These are phyloP conservation scores for Mrakia blollopis DNA, from an alignment of 768 basidiomycete genomes.

Conservation along the genomic window DNA sequence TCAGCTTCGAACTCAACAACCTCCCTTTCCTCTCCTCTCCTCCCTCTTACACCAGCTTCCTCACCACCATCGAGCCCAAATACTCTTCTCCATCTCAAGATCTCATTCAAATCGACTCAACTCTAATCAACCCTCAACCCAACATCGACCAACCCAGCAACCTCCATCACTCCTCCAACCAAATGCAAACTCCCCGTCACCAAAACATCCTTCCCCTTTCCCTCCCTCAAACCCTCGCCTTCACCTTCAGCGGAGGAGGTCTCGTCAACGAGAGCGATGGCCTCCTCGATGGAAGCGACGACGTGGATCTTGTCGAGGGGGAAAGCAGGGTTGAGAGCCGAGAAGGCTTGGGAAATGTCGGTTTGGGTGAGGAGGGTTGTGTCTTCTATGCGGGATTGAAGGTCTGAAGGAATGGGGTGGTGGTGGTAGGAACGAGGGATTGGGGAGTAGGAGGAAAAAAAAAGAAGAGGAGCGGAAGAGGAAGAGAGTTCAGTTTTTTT, in stretches of 20 bases:
- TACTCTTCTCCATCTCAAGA: too few species aligned
- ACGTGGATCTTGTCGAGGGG: conserved; percentile 64
- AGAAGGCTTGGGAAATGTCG: conserved; percentile 71
- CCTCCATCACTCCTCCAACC: conserved; percentile 89
- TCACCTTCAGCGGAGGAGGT: not conserved
- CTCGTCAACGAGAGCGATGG: conserved; percentile 59
- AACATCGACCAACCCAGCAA: conserved; percentile 66
- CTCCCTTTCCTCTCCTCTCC: too few species aligned
- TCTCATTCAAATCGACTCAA: too few species aligned
- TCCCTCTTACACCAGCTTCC: too few species aligned
- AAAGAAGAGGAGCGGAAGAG: not conserved
- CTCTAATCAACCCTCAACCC: conserved; percentile 9
- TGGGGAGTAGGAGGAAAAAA: not conserved
- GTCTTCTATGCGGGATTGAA: conserved; percentile 65
- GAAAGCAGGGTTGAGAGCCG: conserved; percentile 57
- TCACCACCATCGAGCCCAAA: too few species aligned
- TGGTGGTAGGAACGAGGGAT: too few species aligned
- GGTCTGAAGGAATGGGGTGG: conserved; percentile 52
- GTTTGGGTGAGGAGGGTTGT: conserved; percentile 66
- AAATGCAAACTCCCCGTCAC: conserved; percentile 90
- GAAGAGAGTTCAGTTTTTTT: too few species aligned
- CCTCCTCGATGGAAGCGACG: conserved; percentile 82
- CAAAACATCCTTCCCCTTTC: conserved; percentile 54
- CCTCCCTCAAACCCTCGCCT: conserved; percentile 39
- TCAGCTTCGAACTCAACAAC: too few species aligned